phyloP scores from a whole-genome alignment of 2,329 filamentous ascomycete genomes.

The Arthrobotrys pseudoclavata region DNA sequence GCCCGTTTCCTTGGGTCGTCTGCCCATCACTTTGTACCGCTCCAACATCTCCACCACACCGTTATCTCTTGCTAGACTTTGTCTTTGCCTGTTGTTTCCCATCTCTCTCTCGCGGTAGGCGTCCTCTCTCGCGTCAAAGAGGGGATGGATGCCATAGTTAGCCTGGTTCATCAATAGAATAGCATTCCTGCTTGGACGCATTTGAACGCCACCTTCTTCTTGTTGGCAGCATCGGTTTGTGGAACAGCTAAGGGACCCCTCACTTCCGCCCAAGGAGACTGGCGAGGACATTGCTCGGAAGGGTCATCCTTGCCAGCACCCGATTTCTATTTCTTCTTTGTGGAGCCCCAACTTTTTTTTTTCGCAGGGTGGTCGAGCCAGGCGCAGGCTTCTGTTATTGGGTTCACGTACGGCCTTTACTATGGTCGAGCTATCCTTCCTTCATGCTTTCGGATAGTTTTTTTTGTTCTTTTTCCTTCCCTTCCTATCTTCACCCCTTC shows the following conservation, averaged over 20 bases:
- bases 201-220: slow-evolving; percentile 40
- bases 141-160: slow-evolving; percentile 1
- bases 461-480: slow-evolving; percentile 10
- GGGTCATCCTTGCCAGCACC: slow-evolving; percentile 57
- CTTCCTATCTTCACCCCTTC: slow-evolving; percentile 12
- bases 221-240: slow-evolving; percentile 37
- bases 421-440: neutral
- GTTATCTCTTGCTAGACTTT: neutral
- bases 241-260: slow-evolving; percentile 46
- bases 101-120: neutral
- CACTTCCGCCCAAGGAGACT: slow-evolving; percentile 45
- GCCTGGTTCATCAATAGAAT: slow-evolving; percentile 4
- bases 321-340: slow-evolving; percentile 59
- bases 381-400: slow-evolving; percentile 44
- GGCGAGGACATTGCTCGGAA: slow-evolving; percentile 42
- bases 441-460: slow-evolving; percentile 13
- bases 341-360: slow-evolving; percentile 55
- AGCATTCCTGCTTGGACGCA: slow-evolving; percentile 26
- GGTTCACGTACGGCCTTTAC: slow-evolving; percentile 19
- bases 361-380: slow-evolving; percentile 23
- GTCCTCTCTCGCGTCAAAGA: neutral
- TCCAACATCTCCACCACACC: slow-evolving; percentile 10
- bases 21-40: slow-evolving; percentile 22
- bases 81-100: neutral
- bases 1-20: slow-evolving; percentile 34